phyloP scores from a whole-genome alignment of 192 early-diverging fungal genomes.

The Coemansia reversa region DNA sequence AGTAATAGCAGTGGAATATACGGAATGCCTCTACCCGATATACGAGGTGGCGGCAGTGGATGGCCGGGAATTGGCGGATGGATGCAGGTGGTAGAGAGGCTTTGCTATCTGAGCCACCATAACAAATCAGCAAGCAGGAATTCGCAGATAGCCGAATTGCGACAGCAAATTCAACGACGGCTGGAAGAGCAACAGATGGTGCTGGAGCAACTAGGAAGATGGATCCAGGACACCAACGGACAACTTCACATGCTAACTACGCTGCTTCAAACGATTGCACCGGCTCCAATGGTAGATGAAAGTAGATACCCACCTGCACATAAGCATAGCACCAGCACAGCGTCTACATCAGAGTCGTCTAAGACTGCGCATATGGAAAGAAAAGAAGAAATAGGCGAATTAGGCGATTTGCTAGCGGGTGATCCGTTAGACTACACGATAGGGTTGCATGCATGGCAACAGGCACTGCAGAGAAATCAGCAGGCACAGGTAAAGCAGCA shows the following conservation, averaged over 20 bases:
- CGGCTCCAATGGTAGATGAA: too few species aligned
- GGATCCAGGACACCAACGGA: constrained; percentile 30
- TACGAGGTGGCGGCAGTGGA: constrained; percentile 8
- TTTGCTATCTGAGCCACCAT: background rate
- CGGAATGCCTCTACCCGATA: constrained; percentile 2
- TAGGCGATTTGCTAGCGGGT: too few species aligned
- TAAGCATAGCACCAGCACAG: background rate
- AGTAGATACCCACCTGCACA: background rate
- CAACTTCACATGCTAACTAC: constrained; percentile 27
- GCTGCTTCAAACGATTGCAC: constrained; percentile 1
- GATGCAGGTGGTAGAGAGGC: constrained; percentile 8
- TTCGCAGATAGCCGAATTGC: constrained; percentile 21
- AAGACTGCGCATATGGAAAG: too few species aligned
- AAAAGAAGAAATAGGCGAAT: too few species aligned
- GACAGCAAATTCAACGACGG: constrained; percentile 24
- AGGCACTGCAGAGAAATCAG: background rate
- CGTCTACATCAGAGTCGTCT: background rate
- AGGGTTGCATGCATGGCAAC: background rate
- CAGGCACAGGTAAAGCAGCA: constrained; percentile 9
- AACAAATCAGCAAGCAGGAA: constrained; percentile 2
- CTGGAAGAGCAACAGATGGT: constrained; percentile 48
- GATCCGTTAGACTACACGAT: background rate
- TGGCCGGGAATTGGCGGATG: constrained; percentile 1
- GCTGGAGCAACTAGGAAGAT: constrained; percentile 34
- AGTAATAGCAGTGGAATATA: too few species aligned